Evolutionary conservation across 441 rosid genomes (phyloP).

Genomic region (Adansonia madagascariensis): DNA sequence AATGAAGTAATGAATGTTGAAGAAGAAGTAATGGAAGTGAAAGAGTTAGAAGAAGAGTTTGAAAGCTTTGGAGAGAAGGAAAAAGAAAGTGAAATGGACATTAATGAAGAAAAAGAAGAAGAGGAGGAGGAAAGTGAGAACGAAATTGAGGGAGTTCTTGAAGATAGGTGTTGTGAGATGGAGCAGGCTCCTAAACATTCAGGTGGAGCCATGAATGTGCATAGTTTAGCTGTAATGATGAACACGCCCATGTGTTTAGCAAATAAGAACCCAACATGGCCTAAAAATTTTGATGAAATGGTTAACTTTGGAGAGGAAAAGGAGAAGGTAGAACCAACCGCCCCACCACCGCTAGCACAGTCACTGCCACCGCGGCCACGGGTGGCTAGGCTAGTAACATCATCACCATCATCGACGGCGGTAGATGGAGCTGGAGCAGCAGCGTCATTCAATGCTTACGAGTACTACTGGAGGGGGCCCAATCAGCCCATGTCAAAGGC

Average conservation of each 20-base stretch:
- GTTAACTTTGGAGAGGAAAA: conserved; percentile 29
- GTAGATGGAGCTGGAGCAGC: conserved; percentile 23
- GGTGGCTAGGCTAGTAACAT: conserved; percentile 43
- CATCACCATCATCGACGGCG: conserved; percentile 33
- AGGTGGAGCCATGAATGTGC: conserved; percentile 42
- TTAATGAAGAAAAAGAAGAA: conserved; percentile 27
- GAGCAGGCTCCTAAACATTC: conserved; percentile 42
- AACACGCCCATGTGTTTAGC: conserved; percentile 52
- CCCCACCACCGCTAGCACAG: conserved; percentile 39
- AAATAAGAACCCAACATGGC: conserved; percentile 52
- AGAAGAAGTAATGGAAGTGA: conserved; percentile 23
- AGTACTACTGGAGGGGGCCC: conserved; percentile 62
- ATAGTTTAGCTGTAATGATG: conserved; percentile 54
- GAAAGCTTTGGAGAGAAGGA: conserved; percentile 30
- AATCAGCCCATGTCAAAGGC: conserved; percentile 33
- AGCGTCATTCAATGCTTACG: conserved; percentile 62
- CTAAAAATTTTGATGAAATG: conserved; percentile 34
- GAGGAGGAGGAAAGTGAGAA: conserved; percentile 7
- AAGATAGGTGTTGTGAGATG: conserved; percentile 30
- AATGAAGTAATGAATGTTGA: conserved; percentile 1
- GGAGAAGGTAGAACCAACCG: conserved; percentile 28
- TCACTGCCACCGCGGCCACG: conserved; percentile 63
- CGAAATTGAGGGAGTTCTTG: conserved; percentile 14
- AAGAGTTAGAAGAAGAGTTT: conserved; percentile 35
- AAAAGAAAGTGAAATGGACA: conserved; percentile 31